Conservation (phyloP, 148 eudicot genomes). For the Fallopia convolvulus region DNA sequence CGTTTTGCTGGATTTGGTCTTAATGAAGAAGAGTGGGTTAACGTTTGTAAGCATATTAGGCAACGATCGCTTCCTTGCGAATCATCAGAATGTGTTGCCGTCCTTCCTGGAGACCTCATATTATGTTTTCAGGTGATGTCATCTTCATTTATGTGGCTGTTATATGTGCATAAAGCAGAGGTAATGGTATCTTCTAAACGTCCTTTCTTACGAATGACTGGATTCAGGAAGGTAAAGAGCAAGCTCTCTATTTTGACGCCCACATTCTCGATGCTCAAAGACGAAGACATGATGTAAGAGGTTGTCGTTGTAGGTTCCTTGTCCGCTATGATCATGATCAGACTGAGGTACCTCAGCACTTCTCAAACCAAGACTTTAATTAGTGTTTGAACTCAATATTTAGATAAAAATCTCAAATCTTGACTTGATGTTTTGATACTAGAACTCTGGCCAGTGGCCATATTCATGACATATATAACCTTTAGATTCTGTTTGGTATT, state of each 20-base stretch:
- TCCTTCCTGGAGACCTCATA: constrained; percentile 82
- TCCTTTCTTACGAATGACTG: constrained; percentile 1
- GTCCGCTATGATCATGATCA: constrained; percentile 98
- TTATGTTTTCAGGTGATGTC: constrained; percentile 85
- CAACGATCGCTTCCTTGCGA: constrained; percentile 97
- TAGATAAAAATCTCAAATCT: neutral
- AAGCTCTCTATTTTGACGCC: constrained; percentile 97
- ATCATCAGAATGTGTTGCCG: constrained; percentile 81
- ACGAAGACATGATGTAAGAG: constrained; percentile 92
- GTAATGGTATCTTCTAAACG: neutral
- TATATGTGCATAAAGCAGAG: constrained; percentile 5
- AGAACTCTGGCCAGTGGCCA: neutral
- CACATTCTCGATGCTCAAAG: constrained; percentile 94
- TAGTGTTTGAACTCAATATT: neutral
- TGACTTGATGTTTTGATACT: neutral
- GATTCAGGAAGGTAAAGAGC: constrained; percentile 95
- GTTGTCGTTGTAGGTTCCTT: constrained; percentile 94
- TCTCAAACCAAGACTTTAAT: neutral
- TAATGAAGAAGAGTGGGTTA: constrained; percentile 97
- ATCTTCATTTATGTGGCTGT: constrained; percentile 1
- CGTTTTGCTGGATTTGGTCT: constrained; percentile 92
- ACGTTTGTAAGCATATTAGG: constrained; percentile 75
- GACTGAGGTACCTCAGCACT: constrained; percentile 55
- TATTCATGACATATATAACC: no score
- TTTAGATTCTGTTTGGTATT: no score